These are phyloP conservation scores for Vigna mungo DNA, from an alignment of 306 rosid genomes.

Conservation along the genomic window DNA sequence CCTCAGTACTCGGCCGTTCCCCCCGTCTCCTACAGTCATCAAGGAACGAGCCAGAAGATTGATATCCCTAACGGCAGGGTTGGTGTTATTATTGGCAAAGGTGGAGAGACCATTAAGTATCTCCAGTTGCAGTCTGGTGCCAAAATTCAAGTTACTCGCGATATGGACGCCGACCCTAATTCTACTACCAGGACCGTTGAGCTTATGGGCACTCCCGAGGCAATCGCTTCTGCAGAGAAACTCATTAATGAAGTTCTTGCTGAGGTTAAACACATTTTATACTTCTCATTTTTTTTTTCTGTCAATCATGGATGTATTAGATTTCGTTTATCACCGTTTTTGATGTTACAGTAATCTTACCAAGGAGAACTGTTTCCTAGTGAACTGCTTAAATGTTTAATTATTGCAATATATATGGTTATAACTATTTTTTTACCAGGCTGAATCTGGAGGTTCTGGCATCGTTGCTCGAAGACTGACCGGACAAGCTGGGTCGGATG, in stretches of 20 bases:
- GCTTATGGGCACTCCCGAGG: slow-evolving; percentile 87
- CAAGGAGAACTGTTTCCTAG: too few species aligned
- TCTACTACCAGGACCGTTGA: slow-evolving; percentile 73
- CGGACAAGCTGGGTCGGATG: slow-evolving; percentile 83
- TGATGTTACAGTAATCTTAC: too few species aligned
- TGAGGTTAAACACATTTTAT: slow-evolving; percentile 56
- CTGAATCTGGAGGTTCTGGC: slow-evolving; percentile 95
- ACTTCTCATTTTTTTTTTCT: background rate
- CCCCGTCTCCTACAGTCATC: slow-evolving; percentile 63
- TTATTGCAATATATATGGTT: too few species aligned
- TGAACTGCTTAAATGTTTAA: too few species aligned
- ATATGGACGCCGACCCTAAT: slow-evolving; percentile 84
- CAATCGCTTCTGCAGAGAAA: slow-evolving; percentile 84
- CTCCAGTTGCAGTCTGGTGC: slow-evolving; percentile 97
- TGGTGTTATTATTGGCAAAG: slow-evolving; percentile 96
- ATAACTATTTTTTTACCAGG: slow-evolving; percentile 55
- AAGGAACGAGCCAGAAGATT: slow-evolving; percentile 79
- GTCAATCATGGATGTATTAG: background rate
- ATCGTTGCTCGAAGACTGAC: slow-evolving; percentile 65
- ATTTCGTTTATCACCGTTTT: too few species aligned
- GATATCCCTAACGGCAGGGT: slow-evolving; percentile 95
- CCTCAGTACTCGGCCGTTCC: slow-evolving; percentile 50
- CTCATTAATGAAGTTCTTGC: slow-evolving; percentile 88
- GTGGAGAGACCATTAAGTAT: slow-evolving; percentile 95
- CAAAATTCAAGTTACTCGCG: slow-evolving; percentile 94